Evolutionary conservation across 2,329 filamentous ascomycete genomes (phyloP).

Genomic region (Coleophoma cylindrospora): DNA sequence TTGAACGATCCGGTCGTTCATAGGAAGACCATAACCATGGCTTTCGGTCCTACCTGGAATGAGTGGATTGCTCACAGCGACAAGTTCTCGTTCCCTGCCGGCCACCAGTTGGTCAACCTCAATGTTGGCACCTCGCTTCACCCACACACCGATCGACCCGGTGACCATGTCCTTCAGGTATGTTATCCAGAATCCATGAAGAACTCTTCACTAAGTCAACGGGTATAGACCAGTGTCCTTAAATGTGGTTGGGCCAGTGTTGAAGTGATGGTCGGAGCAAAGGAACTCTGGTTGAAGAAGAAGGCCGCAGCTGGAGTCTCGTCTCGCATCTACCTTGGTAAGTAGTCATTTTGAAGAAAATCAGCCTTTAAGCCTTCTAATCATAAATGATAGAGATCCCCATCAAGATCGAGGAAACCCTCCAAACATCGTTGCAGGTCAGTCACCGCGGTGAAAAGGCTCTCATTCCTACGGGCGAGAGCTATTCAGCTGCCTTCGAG

Average conservation of each 20-base stretch:
- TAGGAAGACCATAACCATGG: constrained; percentile 14
- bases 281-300: constrained; percentile 17
- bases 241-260: constrained; percentile 23
- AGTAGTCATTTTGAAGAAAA: not conserved
- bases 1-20: constrained; percentile 22
- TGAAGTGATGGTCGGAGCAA: constrained; percentile 15
- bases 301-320: constrained; percentile 4
- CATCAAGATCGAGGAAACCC: not conserved
- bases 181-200: not conserved
- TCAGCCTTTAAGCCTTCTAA: too few relatives aligned
- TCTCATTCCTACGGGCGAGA: too few relatives aligned
- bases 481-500: not conserved
- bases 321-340: constrained; percentile 6
- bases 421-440: not conserved
- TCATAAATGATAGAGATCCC: not conserved
- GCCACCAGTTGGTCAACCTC: not conserved
- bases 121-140: not conserved
- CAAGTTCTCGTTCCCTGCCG: not conserved
- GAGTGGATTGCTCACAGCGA: constrained; percentile 5
- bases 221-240: constrained; percentile 16
- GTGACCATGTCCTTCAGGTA: constrained; percentile 3
- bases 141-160: not conserved
- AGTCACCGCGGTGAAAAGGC: not conserved
- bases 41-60: constrained; percentile 23
- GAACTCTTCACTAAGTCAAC: not conserved